Base-by-base conservation (phyloP, 164 flowering plant genomes). In the Kalanchoe fedtschenkoi region DNA sequence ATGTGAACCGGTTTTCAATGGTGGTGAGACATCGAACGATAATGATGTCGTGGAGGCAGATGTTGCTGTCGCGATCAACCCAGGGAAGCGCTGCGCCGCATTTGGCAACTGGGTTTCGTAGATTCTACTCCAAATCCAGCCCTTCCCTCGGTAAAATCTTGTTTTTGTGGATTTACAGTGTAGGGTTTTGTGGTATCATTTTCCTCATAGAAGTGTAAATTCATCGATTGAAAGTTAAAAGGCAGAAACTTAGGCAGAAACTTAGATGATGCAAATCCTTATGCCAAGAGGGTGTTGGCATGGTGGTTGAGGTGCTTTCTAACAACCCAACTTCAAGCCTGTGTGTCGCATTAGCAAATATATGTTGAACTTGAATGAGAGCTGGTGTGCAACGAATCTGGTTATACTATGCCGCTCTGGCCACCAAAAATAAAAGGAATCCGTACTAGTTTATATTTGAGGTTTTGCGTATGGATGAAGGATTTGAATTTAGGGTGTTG, bases 111-210 rank as follows among this genome's bases (percentile, higher is more conserved):
- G 44, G 62, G 26, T 60, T 60, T 17, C 6, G 7, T 6, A 37
- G 62, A 60, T 60, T 60, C 41, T 60, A 34, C 62, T 60, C 62
- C 62, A 60, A 60, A 11, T 11, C 62, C 15, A 34, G 29, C 29
- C 62, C 62, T n/a, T 60, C 35, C 43, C 4, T 60, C 5, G 43
- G 62, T 60, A 34, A 34, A 35, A 2, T 37, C 38, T 60, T 5
- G 28, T 34, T 15, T 51, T 22, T 2, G 24, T 10, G 56, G 9
- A 16, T 56, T 56, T n/a, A 0, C 16, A 4, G 13, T 22, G 13
- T 30, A 54, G 58, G 58, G 15, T 47, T 41, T 58, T 19, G 42
- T 38, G 29, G 34, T 29, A 30, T 63, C 35, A 4, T 59, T 21
- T 34, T 16, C 10, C 15, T 32, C 19, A 24, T 29, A 1, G 8